phyloP scores from a whole-genome alignment of 148 eudicot genomes.

The Rhododendron ovatum region DNA sequence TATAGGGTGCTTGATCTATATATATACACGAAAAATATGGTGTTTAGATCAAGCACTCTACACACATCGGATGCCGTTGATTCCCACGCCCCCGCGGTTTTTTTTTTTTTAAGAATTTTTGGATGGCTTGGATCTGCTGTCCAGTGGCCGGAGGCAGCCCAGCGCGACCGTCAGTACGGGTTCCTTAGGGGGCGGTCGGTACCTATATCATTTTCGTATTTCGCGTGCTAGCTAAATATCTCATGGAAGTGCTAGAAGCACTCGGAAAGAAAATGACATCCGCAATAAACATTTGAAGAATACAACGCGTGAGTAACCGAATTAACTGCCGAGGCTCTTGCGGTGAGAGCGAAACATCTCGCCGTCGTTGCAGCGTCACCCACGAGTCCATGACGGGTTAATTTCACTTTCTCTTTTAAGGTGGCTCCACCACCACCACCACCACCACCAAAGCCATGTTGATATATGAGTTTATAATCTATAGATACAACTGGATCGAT shows the following conservation, averaged over 20 bases:
- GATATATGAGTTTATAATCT: neutral
- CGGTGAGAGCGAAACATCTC: neutral
- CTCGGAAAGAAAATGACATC: neutral
- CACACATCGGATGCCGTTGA: too few relatives aligned
- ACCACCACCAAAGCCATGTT: neutral
- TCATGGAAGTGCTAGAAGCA: neutral
- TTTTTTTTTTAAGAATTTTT: too few relatives aligned
- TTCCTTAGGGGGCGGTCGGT: too few relatives aligned
- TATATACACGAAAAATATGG: too few relatives aligned
- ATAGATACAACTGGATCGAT: neutral
- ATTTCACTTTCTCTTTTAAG: neutral
- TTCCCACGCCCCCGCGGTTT: too few relatives aligned
- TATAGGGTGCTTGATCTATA: too few relatives aligned
- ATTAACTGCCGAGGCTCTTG: conserved; percentile 16
- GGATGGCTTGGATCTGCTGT: too few relatives aligned
- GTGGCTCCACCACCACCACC: conserved; percentile 6
- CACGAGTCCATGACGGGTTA: neutral
- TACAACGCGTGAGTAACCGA: conserved; percentile 16
- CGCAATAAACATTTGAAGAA: neutral
- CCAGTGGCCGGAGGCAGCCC: too few relatives aligned
- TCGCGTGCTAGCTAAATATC: neutral
- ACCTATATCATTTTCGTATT: neutral
- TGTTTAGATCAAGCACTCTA: too few relatives aligned
- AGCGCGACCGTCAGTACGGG: too few relatives aligned
- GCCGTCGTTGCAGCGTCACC: neutral